A percentile compares a stretch with the other conserved stretches of the same genome.
These are phyloP conservation scores for Xylaria multiplex DNA, from an alignment of 2,329 filamentous ascomycete genomes.

Conservation along the genomic window DNA sequence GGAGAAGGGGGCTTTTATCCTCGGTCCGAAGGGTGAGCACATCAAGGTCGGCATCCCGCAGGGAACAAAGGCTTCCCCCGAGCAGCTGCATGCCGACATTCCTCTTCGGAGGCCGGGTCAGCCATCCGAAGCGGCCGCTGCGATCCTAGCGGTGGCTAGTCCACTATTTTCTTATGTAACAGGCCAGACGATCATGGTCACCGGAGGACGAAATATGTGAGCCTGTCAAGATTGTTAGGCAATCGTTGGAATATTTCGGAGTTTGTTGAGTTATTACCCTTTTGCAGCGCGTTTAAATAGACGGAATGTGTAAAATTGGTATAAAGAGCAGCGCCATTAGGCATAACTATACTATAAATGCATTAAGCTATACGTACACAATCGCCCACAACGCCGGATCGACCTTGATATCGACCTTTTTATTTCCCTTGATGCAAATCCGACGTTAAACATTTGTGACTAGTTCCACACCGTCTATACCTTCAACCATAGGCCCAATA, in stretches of 20 bases:
- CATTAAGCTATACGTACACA: conserved; percentile 40
- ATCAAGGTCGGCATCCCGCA: conserved; percentile 78
- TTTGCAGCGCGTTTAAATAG: conserved; percentile 1
- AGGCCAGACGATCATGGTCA: conserved; percentile 88
- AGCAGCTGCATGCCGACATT: conserved; percentile 71
- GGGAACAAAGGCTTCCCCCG: conserved; percentile 60
- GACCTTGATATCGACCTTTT: conserved; percentile 30
- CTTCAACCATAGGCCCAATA: conserved; percentile 80
- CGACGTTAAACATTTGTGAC: conserved; percentile 17
- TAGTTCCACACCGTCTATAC: conserved; percentile 59
- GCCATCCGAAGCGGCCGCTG: conserved; percentile 81
- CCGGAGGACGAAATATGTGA: conserved; percentile 75
- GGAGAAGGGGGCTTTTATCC: conserved; percentile 83
- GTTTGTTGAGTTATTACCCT: background rate
- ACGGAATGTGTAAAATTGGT: conserved; percentile 1
- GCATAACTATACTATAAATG: conserved; percentile 37
- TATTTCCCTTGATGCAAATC: conserved; percentile 32
- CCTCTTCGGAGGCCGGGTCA: conserved; percentile 80
- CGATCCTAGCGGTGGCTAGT: conserved; percentile 80
- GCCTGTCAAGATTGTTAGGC: background rate
- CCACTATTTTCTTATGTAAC: conserved; percentile 86
- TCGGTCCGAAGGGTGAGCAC: conserved; percentile 78
- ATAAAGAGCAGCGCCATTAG: conserved; percentile 23
- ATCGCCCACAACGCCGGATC: conserved; percentile 42
- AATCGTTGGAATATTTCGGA: background rate